Evolutionary conservation across 2,329 filamentous ascomycete species (phyloP).

Genomic region (Cucurbitaria berberidis): DNA sequence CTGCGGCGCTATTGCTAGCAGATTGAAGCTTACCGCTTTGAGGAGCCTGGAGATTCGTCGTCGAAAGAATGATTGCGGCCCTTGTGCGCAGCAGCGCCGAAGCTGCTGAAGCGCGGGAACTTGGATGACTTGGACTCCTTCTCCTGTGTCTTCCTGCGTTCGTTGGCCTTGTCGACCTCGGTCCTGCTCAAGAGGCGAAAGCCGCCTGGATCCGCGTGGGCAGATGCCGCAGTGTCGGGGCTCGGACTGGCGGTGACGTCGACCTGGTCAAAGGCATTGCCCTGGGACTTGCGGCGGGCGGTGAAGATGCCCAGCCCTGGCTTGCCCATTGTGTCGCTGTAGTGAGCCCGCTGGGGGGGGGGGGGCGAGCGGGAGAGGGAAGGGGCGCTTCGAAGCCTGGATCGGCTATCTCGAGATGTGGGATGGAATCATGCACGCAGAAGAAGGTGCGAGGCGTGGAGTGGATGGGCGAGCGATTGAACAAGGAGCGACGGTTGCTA

Average conservation of each 20-base stretch:
- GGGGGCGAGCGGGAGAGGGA: too few relatives aligned
- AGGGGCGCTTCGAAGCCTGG: constrained; percentile 21
- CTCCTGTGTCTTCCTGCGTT: constrained; percentile 38
- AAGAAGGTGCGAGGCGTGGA: constrained; percentile 6
- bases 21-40: constrained; percentile 42
- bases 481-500: constrained; percentile 2
- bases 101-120: constrained; percentile 44
- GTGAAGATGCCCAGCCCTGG: constrained; percentile 41
- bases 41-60: constrained; percentile 44
- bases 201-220: constrained; percentile 30
- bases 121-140: constrained; percentile 42
- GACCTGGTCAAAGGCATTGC: constrained; percentile 43
- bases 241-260: constrained; percentile 23
- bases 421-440: constrained; percentile 26
- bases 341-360: constrained; percentile 4
- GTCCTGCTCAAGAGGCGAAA: constrained; percentile 45
- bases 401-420: constrained; percentile 23
- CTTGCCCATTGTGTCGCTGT: constrained; percentile 35
- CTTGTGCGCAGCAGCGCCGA: constrained; percentile 37
- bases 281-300: constrained; percentile 46
- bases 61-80: constrained; percentile 45
- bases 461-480: constrained; percentile 7
- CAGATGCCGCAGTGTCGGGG: constrained; percentile 21
- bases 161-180: constrained; percentile 38
- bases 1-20: constrained; percentile 30